A percentile compares a stretch with the other conserved stretches of the same genome.
Conservation (phyloP, 2,329 filamentous ascomycete species). For the Penicillium fuscoglaucum region DNA sequence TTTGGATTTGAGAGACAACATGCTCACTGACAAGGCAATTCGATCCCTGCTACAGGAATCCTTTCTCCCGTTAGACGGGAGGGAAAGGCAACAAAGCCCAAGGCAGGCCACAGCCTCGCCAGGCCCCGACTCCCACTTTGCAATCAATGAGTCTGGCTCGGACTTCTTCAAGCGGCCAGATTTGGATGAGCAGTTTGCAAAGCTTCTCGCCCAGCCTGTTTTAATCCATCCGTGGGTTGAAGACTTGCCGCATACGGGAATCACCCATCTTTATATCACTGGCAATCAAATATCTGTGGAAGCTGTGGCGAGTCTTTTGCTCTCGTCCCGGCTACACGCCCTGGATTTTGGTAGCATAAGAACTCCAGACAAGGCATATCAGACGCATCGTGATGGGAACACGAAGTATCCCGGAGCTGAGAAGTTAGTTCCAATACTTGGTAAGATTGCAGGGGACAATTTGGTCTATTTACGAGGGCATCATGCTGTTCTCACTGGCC, state of each 20-base stretch:
- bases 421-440: conserved; percentile 55
- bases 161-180: conserved; percentile 31
- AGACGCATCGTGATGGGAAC: conserved; percentile 12
- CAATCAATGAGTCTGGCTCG: conserved; percentile 7
- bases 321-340: conserved; percentile 54
- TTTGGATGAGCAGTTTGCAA: conserved; percentile 52
- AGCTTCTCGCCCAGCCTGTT: conserved; percentile 50
- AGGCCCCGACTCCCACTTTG: conserved; percentile 12
- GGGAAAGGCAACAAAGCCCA: background rate
- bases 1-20: conserved; percentile 59
- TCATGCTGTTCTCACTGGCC: conserved; percentile 55
- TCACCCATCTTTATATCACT: conserved; percentile 62
- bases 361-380: conserved; percentile 31
- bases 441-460: conserved; percentile 47
- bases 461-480: conserved; percentile 58
- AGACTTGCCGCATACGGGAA: conserved; percentile 54
- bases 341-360: conserved; percentile 57
- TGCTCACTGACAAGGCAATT: conserved; percentile 57
- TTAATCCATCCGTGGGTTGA: conserved; percentile 58
- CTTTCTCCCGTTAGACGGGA: conserved; percentile 36
- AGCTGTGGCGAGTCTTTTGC: conserved; percentile 54
- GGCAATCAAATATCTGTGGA: conserved; percentile 58
- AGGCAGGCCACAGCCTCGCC: conserved; percentile 11
- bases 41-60: conserved; percentile 54
- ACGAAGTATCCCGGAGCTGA: conserved; percentile 51